A percentile compares a stretch with the other conserved stretches of the same genome.
Evolutionary conservation across 768 basidiomycete genomes (phyloP).

Genomic region (Phlebiopsis gigantea): DNA sequence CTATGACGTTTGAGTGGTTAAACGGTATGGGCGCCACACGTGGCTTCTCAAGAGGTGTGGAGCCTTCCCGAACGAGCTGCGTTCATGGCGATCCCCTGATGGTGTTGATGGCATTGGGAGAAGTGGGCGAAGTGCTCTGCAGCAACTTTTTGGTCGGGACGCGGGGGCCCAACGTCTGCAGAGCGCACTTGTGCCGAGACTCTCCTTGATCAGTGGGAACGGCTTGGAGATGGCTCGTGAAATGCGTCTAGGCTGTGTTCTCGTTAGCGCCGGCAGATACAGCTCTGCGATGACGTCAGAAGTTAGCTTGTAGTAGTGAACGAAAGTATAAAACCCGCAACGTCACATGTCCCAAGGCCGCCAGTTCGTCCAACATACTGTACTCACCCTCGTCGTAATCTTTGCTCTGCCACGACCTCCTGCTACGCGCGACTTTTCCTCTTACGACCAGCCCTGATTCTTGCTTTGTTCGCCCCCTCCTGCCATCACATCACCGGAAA

Average conservation of each 20-base stretch:
- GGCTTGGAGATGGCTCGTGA: neutral
- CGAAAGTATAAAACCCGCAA: constrained; percentile 5
- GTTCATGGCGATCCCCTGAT: neutral
- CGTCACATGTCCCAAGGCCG: neutral
- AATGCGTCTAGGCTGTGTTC: neutral
- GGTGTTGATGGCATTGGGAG: neutral
- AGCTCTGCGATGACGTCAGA: constrained; percentile 3
- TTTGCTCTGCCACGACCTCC: neutral
- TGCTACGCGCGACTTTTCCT: neutral
- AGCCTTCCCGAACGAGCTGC: neutral
- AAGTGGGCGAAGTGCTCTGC: too few relatives aligned
- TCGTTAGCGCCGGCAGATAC: neutral
- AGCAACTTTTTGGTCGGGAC: too few relatives aligned
- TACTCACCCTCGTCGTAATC: neutral
- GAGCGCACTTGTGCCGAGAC: too few relatives aligned
- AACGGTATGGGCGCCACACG: neutral
- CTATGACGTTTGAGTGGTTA: neutral
- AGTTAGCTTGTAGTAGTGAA: constrained; percentile 1
- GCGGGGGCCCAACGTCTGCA: too few relatives aligned
- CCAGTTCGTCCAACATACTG: too few relatives aligned
- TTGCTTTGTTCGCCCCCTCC: neutral
- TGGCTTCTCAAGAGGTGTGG: neutral
- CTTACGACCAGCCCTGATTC: neutral
- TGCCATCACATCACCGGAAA: neutral
- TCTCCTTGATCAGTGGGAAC: too few relatives aligned